phyloP scores from a whole-genome alignment of 1,284 basidiomycete genomes.

The Psilocybe mexicana region DNA sequence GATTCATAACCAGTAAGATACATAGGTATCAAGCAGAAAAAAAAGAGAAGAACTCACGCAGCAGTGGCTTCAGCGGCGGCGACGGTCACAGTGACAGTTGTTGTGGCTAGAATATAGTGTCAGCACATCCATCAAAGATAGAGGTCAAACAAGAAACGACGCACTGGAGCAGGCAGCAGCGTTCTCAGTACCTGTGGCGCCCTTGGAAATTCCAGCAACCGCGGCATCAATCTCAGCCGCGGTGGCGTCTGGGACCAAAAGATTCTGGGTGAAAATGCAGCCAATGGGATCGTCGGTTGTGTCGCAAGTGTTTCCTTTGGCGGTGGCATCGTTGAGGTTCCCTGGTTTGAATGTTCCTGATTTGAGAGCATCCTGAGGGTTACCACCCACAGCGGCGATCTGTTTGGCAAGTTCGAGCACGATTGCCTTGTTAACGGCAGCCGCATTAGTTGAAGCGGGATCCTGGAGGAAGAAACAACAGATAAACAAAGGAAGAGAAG shows the following conservation, averaged over 20 bases:
- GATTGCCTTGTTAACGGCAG: constrained; percentile 63
- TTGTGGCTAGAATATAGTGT: constrained; percentile 4
- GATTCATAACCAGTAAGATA: not conserved
- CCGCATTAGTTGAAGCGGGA: constrained; percentile 53
- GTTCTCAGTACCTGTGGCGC: constrained; percentile 1
- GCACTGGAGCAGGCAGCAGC: not conserved
- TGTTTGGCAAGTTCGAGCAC: constrained; percentile 60
- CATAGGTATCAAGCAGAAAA: not conserved
- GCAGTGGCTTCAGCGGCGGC: constrained; percentile 21
- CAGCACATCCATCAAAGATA: not conserved
- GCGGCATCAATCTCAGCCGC: constrained; percentile 60
- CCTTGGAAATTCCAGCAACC: constrained; percentile 29
- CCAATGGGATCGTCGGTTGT: constrained; percentile 53
- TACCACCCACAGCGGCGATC: constrained; percentile 62
- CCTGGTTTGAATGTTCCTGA: constrained; percentile 69
- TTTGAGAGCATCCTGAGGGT: constrained; percentile 61
- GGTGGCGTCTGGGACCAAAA: constrained; percentile 54
- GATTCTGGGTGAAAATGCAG: constrained; percentile 65
- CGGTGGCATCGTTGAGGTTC: constrained; percentile 50
- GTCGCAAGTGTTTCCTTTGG: constrained; percentile 52
- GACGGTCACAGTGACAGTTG: constrained; percentile 22
- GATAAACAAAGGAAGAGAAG: not conserved
- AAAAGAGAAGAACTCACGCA: constrained; percentile 3
- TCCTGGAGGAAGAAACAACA: not conserved
- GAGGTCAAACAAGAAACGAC: not conserved